These are phyloP conservation scores for Sphenostylis stenocarpa DNA, from an alignment of 306 rosid species.

Conservation along the genomic window DNA sequence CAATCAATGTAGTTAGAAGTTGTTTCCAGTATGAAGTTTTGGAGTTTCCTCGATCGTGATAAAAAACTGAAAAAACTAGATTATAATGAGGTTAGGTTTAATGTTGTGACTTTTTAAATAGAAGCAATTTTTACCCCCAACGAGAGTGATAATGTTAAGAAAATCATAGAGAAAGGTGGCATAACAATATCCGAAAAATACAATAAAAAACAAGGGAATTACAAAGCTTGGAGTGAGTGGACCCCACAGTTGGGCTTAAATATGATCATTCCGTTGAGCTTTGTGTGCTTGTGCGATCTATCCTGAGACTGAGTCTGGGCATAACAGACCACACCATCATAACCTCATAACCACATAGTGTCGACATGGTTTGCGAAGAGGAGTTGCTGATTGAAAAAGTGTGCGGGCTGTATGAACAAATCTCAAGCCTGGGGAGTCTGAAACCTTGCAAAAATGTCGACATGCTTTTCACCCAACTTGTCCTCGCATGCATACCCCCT, in stretches of 20 bases:
- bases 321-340: not conserved
- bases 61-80: not conserved
- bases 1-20: too few relatives aligned
- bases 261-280: conserved; percentile 29
- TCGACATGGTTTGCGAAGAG: conserved; percentile 75
- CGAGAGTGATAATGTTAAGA: not conserved
- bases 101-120: not conserved
- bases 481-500: conserved; percentile 78
- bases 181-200: conserved; percentile 7
- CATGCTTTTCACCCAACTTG: conserved; percentile 79
- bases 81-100: not conserved
- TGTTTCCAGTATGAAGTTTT: not conserved
- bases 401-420: conserved; percentile 51
- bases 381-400: conserved; percentile 59
- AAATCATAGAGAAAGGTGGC: not conserved
- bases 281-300: not conserved
- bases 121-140: not conserved
- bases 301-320: not conserved
- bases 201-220: not conserved
- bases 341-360: conserved; percentile 59
- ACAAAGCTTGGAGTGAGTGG: conserved; percentile 30
- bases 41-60: not conserved
- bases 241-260: conserved; percentile 38
- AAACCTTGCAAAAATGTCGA: conserved; percentile 83
- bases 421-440: conserved; percentile 60